Evolutionary conservation across 2,329 filamentous ascomycete species (phyloP), one percentile per base, ranked within the genome.

Genomic region (Nothophaeocryptopus gaeumannii): DNA sequence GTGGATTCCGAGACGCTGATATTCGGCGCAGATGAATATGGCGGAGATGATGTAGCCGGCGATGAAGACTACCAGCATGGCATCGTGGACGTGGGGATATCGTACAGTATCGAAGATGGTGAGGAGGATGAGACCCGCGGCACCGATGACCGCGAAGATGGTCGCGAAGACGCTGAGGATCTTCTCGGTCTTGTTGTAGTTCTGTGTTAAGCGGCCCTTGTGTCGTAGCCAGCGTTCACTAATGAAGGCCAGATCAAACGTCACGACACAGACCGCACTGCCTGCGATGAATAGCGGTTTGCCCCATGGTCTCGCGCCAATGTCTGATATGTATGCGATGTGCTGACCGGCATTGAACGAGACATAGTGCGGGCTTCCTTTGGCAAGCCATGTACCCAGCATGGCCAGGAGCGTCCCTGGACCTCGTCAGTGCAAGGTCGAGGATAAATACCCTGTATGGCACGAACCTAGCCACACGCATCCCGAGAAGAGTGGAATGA

Each of bases 21-120:
- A 96, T 69, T 96, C 90, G 74, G 82, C 84, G 74, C 91, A 96
- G 58, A 92, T 86, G 70, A 91, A 92, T 59, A 96, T 79, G 48
- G 92, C 91, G 4, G 85, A 89, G 47, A 96, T 66, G 46, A 96
- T 75, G 68, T 95, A 97, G 31, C 89, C 93, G 11, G 70, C 83
- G 43, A 96, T 89, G 69, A 99, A 99, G 44, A 96, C 70, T 1
- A 81, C 71, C 32, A 99, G 73, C 71, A 95, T 95, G 2, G 82
- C 74, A 63, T 89, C 77, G 67, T 99, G 93, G 50, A 87, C 67
- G 1, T 60, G 70, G 1, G 77, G 76, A 67, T 96, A 81, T 47
- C 76, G 73, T n/a, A 78, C 70, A 0, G 89, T 93, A 69, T 97
- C 89, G 69, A 95, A 96, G 60, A 96, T 84, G 56, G 85, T 84